Evolutionary conservation across 1,139 yeast genomes (phyloP).

Genomic region (Suhomyces wounanorum): DNA sequence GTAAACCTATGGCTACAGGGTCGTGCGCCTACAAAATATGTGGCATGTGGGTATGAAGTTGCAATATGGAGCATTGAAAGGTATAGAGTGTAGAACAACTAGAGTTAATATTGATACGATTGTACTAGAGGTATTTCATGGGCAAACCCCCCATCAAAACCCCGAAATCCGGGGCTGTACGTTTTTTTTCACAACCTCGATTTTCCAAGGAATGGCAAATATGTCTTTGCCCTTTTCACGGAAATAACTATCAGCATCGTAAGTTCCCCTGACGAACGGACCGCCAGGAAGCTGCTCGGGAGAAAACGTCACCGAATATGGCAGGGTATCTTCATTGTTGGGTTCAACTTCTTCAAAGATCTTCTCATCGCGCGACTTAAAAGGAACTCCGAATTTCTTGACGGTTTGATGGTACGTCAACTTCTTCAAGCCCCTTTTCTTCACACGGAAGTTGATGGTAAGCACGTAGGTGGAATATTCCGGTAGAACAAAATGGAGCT

Average conservation of each 20-base stretch:
- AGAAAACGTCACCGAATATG: constrained; percentile 26
- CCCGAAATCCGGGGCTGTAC: constrained; percentile 20
- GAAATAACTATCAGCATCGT: constrained; percentile 32
- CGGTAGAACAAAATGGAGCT: constrained; percentile 33
- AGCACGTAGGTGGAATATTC: constrained; percentile 34
- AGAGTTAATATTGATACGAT: no score
- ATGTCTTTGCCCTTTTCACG: constrained; percentile 29
- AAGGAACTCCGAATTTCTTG: constrained; percentile 32
- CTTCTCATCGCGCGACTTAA: constrained; percentile 28
- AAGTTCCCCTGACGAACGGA: constrained; percentile 34
- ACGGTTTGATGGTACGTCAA: constrained; percentile 38
- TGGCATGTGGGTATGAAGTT: no score
- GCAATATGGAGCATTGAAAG: no score
- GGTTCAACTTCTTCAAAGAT: constrained; percentile 24
- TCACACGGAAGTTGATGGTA: constrained; percentile 32
- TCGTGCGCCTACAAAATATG: no score
- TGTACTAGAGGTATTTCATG: no score
- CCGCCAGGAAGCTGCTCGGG: constrained; percentile 42
- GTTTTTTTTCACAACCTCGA: constrained; percentile 29
- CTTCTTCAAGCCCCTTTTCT: constrained; percentile 25
- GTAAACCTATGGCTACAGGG: no score
- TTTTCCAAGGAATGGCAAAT: constrained; percentile 30
- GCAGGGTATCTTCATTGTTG: constrained; percentile 20
- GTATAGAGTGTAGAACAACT: no score
- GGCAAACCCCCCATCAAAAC: not conserved